Evolutionary conservation across 352 stramenopile species (phyloP).

Genomic region (Globisporangium acanthophoron): DNA sequence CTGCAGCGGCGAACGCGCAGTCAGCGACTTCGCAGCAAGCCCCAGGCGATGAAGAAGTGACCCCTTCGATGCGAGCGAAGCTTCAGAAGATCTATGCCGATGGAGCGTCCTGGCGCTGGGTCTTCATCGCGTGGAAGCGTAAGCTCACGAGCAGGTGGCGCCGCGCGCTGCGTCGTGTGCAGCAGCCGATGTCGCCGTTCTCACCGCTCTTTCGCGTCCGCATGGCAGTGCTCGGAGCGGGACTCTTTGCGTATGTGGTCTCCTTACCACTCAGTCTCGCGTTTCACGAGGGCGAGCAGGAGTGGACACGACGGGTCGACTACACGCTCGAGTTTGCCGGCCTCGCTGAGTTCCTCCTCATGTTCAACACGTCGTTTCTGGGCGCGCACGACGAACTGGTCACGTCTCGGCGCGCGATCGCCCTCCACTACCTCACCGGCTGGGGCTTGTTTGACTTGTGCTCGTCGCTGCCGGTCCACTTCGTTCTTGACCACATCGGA

Average conservation of each 20-base stretch:
- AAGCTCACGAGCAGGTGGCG: not conserved
- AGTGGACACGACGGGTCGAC: not conserved
- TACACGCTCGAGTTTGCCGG: constrained; percentile 1
- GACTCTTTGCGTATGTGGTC: constrained; percentile 1
- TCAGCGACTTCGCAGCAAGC: not conserved
- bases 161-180: not conserved
- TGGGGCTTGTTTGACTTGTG: constrained; percentile 9
- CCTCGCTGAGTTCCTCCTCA: constrained; percentile 2
- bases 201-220: not conserved
- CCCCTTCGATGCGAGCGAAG: not conserved
- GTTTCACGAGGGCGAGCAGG: not conserved
- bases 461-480: constrained; percentile 1
- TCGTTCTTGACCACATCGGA: not conserved
- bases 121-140: not conserved
- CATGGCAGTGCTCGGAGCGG: not conserved
- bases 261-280: constrained; percentile 2
- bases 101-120: not conserved
- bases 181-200: constrained; percentile 1
- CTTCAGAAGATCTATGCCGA: not conserved
- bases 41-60: not conserved
- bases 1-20: not conserved
- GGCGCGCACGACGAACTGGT: constrained; percentile 7
- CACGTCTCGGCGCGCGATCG: constrained; percentile 2
- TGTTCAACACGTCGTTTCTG: constrained; percentile 12
- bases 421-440: constrained; percentile 1